Evolutionary conservation across 345 rosid genomes (phyloP).

Genomic region (Acer saccharum): DNA sequence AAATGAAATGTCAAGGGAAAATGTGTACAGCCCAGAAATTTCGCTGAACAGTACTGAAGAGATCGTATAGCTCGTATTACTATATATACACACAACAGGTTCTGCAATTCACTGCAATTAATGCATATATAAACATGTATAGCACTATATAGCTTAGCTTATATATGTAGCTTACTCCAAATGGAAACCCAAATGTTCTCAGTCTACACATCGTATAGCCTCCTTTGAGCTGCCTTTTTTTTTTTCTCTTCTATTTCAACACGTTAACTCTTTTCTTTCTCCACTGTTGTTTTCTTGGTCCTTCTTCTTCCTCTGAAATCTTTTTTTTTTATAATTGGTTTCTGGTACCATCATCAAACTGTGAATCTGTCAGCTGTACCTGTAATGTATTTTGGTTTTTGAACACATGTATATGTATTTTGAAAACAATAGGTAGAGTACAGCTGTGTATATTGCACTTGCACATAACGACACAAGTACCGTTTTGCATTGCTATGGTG

Average conservation of each 20-base stretch:
- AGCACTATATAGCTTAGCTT: background rate
- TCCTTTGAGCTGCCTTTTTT: constrained; percentile 24
- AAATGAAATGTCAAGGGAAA: constrained; percentile 23
- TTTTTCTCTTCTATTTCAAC: background rate
- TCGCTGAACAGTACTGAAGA: constrained; percentile 21
- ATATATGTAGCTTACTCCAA: constrained; percentile 23
- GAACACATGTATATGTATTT: background rate
- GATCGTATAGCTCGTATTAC: background rate
- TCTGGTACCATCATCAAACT: background rate
- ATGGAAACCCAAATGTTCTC: constrained; percentile 25
- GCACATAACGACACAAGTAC: background rate
- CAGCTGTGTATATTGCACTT: background rate
- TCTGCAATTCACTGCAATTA: background rate
- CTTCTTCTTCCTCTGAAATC: background rate
- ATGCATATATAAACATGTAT: background rate
- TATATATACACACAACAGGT: background rate
- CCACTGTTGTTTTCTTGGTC: background rate
- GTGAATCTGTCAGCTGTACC: background rate
- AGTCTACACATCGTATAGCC: constrained; percentile 20
- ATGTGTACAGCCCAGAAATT: constrained; percentile 34
- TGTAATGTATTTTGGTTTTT: background rate
- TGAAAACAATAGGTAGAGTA: too few relatives aligned
- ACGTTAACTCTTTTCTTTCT: constrained; percentile 20
- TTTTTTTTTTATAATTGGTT: background rate
- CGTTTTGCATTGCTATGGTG: too few relatives aligned